phyloP scores from a whole-genome alignment of 2,329 filamentous ascomycete species.

The Ploettnerulaceae sp. region DNA sequence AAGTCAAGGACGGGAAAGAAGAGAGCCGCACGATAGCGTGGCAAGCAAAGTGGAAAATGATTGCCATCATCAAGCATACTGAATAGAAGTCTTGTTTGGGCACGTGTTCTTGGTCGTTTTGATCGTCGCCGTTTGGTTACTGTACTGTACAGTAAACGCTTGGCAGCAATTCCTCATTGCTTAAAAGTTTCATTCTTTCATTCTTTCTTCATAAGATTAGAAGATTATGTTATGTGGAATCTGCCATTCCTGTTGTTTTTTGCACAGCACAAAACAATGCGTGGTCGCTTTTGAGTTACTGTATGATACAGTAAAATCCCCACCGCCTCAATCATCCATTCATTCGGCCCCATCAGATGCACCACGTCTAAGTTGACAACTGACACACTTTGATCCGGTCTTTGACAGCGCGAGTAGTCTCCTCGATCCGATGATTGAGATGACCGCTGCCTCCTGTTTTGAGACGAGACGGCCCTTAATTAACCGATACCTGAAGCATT shows the following conservation, averaged over 20 bases:
- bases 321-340: not conserved
- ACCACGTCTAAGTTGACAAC: not conserved
- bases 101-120: constrained; percentile 1
- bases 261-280: no score
- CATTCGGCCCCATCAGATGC: not conserved
- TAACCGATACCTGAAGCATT: constrained; percentile 20
- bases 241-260: no score
- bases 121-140: not conserved
- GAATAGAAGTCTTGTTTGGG: not conserved
- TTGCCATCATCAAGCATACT: not conserved
- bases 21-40: not conserved
- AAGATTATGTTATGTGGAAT: not conserved
- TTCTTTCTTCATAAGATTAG: not conserved
- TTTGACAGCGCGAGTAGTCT: not conserved
- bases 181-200: no score
- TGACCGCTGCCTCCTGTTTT: constrained; percentile 6
- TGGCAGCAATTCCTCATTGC: no score
- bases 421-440: constrained; percentile 14
- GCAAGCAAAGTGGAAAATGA: no score
- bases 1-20: not conserved
- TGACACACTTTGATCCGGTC: not conserved
- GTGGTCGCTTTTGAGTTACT: not conserved
- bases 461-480: constrained; percentile 13
- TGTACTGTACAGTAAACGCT: no score
- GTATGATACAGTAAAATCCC: no score